These are phyloP conservation scores for Ambrosia artemisiifolia DNA, from an alignment of 129 eudicot genomes.

Conservation along the genomic window DNA sequence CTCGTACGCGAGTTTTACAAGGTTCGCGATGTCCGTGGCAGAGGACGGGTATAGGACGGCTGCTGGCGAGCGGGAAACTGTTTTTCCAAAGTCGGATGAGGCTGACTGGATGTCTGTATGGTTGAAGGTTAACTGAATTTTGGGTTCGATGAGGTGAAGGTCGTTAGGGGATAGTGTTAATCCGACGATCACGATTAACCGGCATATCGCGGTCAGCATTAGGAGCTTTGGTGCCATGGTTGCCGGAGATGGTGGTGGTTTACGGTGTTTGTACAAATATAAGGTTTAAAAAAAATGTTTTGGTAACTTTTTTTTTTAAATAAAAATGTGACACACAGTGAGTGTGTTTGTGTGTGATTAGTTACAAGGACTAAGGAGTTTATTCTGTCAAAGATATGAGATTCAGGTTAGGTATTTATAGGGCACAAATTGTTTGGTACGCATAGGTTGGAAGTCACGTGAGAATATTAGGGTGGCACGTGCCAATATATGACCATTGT, in stretches of 20 bases:
- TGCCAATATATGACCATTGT: conserved; percentile 20
- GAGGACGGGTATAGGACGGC: conserved; percentile 69
- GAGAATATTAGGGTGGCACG: conserved; percentile 31
- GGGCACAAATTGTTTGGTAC: conserved; percentile 26
- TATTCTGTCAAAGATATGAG: conserved; percentile 44
- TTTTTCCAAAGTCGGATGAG: conserved; percentile 63
- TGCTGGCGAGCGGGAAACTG: conserved; percentile 36
- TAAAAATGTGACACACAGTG: background rate
- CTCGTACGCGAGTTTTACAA: conserved; percentile 47
- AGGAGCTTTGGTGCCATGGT: conserved; percentile 47
- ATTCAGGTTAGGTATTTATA: conserved; percentile 59
- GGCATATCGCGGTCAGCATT: conserved; percentile 50
- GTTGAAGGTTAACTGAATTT: conserved; percentile 41
- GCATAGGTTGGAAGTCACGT: conserved; percentile 30
- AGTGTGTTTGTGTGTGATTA: conserved; percentile 7
- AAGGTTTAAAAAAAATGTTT: background rate
- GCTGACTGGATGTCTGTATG: conserved; percentile 42
- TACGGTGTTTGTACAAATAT: conserved; percentile 1
- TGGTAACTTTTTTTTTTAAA: background rate
- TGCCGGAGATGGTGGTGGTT: conserved; percentile 1
- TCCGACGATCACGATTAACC: conserved; percentile 62
- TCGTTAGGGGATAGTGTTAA: conserved; percentile 54
- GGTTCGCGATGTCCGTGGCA: conserved; percentile 49
- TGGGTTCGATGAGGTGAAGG: conserved; percentile 29
- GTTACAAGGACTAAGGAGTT: background rate